phyloP scores from a whole-genome alignment of 2,329 filamentous ascomycete species.

The Xylaria digitata region DNA sequence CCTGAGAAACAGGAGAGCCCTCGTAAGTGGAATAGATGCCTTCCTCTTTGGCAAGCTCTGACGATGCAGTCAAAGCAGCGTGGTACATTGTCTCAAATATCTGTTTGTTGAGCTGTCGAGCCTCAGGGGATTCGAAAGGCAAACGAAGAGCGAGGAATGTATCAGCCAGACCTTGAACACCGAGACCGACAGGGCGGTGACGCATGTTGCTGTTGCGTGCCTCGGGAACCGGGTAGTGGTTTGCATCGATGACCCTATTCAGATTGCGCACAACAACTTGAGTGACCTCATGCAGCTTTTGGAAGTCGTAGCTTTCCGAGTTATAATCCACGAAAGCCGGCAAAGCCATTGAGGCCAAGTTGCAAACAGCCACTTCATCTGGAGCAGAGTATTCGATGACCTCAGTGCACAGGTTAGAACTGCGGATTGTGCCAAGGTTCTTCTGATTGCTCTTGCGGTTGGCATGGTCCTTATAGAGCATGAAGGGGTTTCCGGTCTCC shows the following conservation, averaged over 20 bases:
- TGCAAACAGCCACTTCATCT: slow-evolving; percentile 98
- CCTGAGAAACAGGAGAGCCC: slow-evolving; percentile 93
- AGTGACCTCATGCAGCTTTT: slow-evolving; percentile 94
- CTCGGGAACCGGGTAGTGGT: slow-evolving; percentile 97
- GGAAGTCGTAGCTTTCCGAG: slow-evolving; percentile 89
- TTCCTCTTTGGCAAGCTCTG: slow-evolving; percentile 83
- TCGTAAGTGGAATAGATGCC: slow-evolving; percentile 91
- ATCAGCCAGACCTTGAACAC: slow-evolving; percentile 97
- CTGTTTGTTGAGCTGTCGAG: slow-evolving; percentile 92
- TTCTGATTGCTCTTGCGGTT: slow-evolving; percentile 99
- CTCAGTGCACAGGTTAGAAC: slow-evolving; percentile 98
- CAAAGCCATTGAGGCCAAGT: slow-evolving; percentile 92
- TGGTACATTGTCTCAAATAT: slow-evolving; percentile 99
- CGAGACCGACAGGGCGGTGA: slow-evolving; percentile 93
- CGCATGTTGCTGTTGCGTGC: slow-evolving; percentile 97
- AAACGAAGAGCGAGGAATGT: slow-evolving; percentile 96
- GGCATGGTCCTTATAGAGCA: slow-evolving; percentile 99
- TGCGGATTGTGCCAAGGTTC: slow-evolving; percentile 97
- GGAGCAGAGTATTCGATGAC: slow-evolving; percentile 98
- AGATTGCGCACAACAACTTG: slow-evolving; percentile 94
- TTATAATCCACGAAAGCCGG: slow-evolving; percentile 91
- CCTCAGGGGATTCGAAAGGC: slow-evolving; percentile 96
- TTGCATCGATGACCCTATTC: slow-evolving; percentile 98
- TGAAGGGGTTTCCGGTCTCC: slow-evolving; percentile 98
- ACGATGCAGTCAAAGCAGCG: slow-evolving; percentile 88